These are phyloP conservation scores for Hypoxylon sp. DNA, from an alignment of 2,329 filamentous ascomycete genomes.

Conservation along the genomic window DNA sequence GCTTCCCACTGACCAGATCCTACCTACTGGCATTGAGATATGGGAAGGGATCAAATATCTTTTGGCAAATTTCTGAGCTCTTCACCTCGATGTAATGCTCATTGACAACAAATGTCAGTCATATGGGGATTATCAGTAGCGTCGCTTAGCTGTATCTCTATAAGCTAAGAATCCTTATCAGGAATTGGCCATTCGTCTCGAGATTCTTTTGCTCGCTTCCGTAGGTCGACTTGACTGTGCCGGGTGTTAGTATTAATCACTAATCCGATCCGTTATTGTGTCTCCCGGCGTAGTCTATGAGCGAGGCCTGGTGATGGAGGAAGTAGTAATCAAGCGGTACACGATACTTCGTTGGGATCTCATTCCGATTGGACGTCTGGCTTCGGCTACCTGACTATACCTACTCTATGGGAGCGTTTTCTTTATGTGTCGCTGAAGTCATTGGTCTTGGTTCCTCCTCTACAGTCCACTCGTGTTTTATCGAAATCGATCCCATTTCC, in stretches of 20 bases:
- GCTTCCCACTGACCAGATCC: conserved; percentile 49
- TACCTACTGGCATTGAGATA: conserved; percentile 48
- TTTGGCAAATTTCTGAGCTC: conserved; percentile 42
- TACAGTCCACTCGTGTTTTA: conserved; percentile 41
- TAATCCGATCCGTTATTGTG: not conserved
- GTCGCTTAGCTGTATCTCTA: not conserved
- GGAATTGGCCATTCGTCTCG: not conserved
- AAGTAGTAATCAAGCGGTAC: not conserved
- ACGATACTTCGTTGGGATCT: not conserved
- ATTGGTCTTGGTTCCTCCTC: conserved; percentile 34
- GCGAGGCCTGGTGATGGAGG: not conserved
- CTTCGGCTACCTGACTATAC: not conserved
- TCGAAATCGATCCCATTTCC: conserved; percentile 42
- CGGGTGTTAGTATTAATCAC: not conserved
- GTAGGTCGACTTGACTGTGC: not conserved
- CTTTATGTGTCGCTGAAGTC: conserved; percentile 20
- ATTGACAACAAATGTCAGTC: not conserved
- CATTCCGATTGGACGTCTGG: not conserved
- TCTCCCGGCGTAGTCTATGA: not conserved
- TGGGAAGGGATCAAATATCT: conserved; percentile 51
- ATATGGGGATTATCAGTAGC: not conserved
- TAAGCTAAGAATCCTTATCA: not conserved
- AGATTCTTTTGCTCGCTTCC: not conserved
- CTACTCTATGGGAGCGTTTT: conserved; percentile 5
- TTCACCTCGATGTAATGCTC: not conserved